phyloP scores from a whole-genome alignment of 768 basidiomycete species.

The Suillus brevipes region DNA sequence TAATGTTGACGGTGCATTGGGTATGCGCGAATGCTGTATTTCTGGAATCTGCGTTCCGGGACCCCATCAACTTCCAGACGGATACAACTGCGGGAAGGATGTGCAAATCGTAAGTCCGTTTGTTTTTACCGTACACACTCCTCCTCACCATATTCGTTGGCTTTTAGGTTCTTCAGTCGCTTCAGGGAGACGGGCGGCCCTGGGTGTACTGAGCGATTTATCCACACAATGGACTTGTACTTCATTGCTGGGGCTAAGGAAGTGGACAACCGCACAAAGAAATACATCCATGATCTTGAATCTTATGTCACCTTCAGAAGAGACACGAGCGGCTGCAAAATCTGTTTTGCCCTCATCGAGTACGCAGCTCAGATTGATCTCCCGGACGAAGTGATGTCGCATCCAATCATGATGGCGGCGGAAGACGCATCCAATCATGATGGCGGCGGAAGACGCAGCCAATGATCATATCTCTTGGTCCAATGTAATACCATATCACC shows the following conservation, averaged over 20 bases:
- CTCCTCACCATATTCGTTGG: background rate
- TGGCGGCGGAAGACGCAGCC: slow-evolving; percentile 43
- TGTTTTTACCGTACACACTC: background rate
- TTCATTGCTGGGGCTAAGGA: slow-evolving; percentile 42
- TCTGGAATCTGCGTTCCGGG: slow-evolving; percentile 30
- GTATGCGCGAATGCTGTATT: slow-evolving; percentile 31
- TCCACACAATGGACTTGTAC: slow-evolving; percentile 34
- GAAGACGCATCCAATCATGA: slow-evolving; percentile 49
- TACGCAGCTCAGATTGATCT: slow-evolving; percentile 39
- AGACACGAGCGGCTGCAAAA: slow-evolving; percentile 22
- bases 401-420: too few species aligned
- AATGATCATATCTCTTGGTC: slow-evolving; percentile 54
- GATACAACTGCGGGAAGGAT: slow-evolving; percentile 24
- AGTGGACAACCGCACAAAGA: slow-evolving; percentile 41
- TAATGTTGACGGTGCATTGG: slow-evolving; percentile 27
- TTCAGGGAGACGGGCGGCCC: slow-evolving; percentile 39
- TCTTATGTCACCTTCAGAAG: slow-evolving; percentile 54
- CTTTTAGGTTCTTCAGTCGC: slow-evolving; percentile 37
- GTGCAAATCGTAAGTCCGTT: slow-evolving; percentile 37
- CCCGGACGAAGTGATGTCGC: slow-evolving; percentile 54
- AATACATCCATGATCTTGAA: slow-evolving; percentile 43
- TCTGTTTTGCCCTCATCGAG: background rate
- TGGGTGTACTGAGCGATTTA: slow-evolving; percentile 32
- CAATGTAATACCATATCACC: slow-evolving; percentile 32
- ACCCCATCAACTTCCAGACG: slow-evolving; percentile 19